Conservation (phyloP, 176 grass and related monocot species). For the Zizania latifolia region DNA sequence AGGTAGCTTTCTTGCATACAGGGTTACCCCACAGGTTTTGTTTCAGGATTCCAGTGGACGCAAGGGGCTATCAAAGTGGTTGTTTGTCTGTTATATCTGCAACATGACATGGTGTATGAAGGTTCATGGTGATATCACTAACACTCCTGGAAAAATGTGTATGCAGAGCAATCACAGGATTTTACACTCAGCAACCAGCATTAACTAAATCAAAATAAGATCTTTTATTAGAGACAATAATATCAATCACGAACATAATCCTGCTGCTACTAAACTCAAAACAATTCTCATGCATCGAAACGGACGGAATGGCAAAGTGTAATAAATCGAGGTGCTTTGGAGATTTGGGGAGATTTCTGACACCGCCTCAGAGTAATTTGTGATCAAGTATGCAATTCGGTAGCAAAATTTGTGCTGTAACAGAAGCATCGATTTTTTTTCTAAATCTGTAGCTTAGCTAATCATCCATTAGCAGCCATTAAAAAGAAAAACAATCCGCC, state of each 20-base stretch:
- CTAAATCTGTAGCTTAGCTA: background rate
- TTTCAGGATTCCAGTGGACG: background rate
- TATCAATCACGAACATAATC: background rate
- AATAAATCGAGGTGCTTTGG: background rate
- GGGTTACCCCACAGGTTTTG: constrained; percentile 12
- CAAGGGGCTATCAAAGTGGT: constrained; percentile 13
- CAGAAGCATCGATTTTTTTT: background rate
- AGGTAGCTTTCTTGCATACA: constrained; percentile 24
- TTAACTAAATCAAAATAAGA: background rate
- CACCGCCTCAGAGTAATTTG: background rate
- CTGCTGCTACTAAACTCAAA: background rate
- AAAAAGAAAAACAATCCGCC: background rate
- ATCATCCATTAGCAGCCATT: background rate
- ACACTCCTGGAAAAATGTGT: constrained; percentile 14
- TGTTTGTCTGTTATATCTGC: constrained; percentile 21
- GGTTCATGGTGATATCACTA: background rate
- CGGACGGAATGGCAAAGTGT: background rate
- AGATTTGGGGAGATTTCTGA: background rate
- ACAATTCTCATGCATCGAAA: background rate
- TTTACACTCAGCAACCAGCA: background rate
- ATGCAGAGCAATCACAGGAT: background rate
- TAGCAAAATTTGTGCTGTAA: background rate
- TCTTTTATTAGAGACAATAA: background rate
- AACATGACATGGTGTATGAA: constrained; percentile 1
- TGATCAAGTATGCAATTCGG: background rate